Evolutionary conservation across 2,329 filamentous ascomycete species (phyloP).

Genomic region (Mollisia scopiformis): DNA sequence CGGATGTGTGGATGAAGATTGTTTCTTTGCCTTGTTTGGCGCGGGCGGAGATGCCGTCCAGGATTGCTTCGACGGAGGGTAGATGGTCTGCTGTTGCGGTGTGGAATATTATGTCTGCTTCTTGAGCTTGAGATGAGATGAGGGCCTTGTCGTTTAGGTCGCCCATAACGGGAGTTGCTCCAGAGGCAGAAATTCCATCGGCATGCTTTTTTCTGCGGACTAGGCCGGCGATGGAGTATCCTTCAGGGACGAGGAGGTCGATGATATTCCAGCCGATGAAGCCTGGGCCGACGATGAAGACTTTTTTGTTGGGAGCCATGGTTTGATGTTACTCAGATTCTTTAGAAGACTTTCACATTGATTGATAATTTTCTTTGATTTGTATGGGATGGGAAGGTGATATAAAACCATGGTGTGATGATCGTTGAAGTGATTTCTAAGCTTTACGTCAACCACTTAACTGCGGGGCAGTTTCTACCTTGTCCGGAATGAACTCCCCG

Average conservation of each 20-base stretch:
- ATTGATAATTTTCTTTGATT: too few relatives aligned
- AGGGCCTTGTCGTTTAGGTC: neutral
- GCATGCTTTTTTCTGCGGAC: slow-evolving; percentile 45
- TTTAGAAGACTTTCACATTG: too few relatives aligned
- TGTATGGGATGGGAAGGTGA: too few relatives aligned
- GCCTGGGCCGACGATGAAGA: slow-evolving; percentile 49
- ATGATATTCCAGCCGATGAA: slow-evolving; percentile 52
- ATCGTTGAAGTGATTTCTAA: too few relatives aligned
- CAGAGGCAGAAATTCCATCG: slow-evolving; percentile 30
- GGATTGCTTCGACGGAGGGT: slow-evolving; percentile 46
- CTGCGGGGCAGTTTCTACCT: too few relatives aligned
- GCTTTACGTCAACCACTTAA: too few relatives aligned
- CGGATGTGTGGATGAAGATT: slow-evolving; percentile 53
- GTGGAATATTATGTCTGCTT: slow-evolving; percentile 49
- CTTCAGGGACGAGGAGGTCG: slow-evolving; percentile 44
- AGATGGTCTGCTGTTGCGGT: slow-evolving; percentile 53
- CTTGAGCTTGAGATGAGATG: slow-evolving; percentile 28
- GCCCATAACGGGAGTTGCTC: neutral
- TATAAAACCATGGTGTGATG: too few relatives aligned
- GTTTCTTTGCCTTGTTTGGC: slow-evolving; percentile 38
- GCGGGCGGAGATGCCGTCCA: slow-evolving; percentile 46
- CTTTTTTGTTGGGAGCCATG: slow-evolving; percentile 23
- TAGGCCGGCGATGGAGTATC: slow-evolving; percentile 44
- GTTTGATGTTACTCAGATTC: too few relatives aligned
- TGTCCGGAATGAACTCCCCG: too few relatives aligned